Percentiles rank a stretch among this genome's conserved stretches.
Conservation (phyloP, 2,329 filamentous ascomycete genomes). For the Aspergillus sp. region DNA sequence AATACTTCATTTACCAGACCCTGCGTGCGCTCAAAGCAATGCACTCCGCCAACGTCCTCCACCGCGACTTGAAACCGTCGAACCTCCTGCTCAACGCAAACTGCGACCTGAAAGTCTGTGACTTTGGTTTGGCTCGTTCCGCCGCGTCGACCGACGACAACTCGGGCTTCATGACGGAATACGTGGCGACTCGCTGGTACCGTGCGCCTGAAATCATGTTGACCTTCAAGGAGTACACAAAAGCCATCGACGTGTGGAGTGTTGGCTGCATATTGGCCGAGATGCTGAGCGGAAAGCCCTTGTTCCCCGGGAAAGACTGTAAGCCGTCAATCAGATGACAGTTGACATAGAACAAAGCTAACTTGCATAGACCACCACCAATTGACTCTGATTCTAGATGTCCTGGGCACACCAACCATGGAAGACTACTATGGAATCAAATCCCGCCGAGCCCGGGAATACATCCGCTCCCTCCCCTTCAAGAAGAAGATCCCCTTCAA, state of each 20-base stretch:
- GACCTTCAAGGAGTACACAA: conserved; percentile 99
- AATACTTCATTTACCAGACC: conserved; percentile 99
- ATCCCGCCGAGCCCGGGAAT: conserved; percentile 90
- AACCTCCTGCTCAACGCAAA: conserved; percentile 96
- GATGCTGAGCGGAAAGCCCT: conserved; percentile 96
- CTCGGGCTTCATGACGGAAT: conserved; percentile 99
- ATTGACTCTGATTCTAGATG: conserved; percentile 90
- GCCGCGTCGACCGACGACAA: conserved; percentile 97
- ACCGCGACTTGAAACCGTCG: conserved; percentile 94
- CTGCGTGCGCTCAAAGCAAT: conserved; percentile 95
- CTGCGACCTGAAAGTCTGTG: conserved; percentile 97
- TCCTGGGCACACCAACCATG: conserved; percentile 97
- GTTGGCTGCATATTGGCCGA: conserved; percentile 96
- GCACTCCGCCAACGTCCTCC: conserved; percentile 97
- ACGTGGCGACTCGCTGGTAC: conserved; percentile 98
- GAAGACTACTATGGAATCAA: conserved; percentile 99
- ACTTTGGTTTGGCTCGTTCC: conserved; percentile 91
- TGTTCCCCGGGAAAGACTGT: conserved; percentile 99
- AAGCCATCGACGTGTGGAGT: conserved; percentile 98
- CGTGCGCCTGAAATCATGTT: conserved; percentile 99
- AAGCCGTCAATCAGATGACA: conserved; percentile 33
- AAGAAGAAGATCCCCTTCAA: conserved; percentile 99
- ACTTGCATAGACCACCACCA: conserved; percentile 75
- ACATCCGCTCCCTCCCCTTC: conserved; percentile 95
- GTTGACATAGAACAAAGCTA: too few relatives aligned